Percentiles rank a stretch among this genome's conserved stretches.
phyloP scores from a whole-genome alignment of 2,329 filamentous ascomycete genomes.

The Boeremia lycopersici region DNA sequence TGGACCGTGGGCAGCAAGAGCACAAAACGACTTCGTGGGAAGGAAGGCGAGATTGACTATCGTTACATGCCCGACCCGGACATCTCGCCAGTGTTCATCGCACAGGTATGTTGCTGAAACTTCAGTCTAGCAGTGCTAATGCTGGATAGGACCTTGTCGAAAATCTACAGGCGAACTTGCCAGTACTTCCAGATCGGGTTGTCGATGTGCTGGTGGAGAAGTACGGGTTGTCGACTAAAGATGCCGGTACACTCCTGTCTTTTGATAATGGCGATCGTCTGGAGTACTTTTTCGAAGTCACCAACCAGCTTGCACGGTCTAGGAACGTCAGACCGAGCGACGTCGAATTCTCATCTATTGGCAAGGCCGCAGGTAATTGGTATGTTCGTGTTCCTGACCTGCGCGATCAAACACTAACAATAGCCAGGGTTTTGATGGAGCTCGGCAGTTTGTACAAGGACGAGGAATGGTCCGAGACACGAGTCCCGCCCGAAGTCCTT shows the following conservation, averaged over 20 bases:
- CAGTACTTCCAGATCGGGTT: slow-evolving; percentile 73
- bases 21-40: slow-evolving; percentile 81
- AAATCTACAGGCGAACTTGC: slow-evolving; percentile 67
- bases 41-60: slow-evolving; percentile 97
- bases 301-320: slow-evolving; percentile 42
- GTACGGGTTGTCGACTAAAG: slow-evolving; percentile 78
- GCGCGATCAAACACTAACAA: slow-evolving; percentile 1
- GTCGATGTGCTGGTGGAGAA: slow-evolving; percentile 64
- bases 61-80: slow-evolving; percentile 98
- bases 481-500: slow-evolving; percentile 49
- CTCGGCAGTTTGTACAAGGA: slow-evolving; percentile 56
- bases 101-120: slow-evolving; percentile 46
- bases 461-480: slow-evolving; percentile 50
- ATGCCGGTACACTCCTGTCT: slow-evolving; percentile 78
- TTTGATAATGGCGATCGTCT: slow-evolving; percentile 79
- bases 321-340: slow-evolving; percentile 33
- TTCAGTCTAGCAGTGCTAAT: slow-evolving; percentile 6
- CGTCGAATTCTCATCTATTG: slow-evolving; percentile 22
- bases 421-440: slow-evolving; percentile 56
- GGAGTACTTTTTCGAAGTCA: slow-evolving; percentile 78
- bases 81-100: slow-evolving; percentile 78
- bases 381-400: slow-evolving; percentile 21
- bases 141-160: slow-evolving; percentile 64
- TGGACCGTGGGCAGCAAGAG: slow-evolving; percentile 87
- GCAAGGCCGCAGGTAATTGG: slow-evolving; percentile 65